These are phyloP conservation scores for Fusarium torulosum DNA, from an alignment of 2,329 filamentous ascomycete species.

Conservation along the genomic window DNA sequence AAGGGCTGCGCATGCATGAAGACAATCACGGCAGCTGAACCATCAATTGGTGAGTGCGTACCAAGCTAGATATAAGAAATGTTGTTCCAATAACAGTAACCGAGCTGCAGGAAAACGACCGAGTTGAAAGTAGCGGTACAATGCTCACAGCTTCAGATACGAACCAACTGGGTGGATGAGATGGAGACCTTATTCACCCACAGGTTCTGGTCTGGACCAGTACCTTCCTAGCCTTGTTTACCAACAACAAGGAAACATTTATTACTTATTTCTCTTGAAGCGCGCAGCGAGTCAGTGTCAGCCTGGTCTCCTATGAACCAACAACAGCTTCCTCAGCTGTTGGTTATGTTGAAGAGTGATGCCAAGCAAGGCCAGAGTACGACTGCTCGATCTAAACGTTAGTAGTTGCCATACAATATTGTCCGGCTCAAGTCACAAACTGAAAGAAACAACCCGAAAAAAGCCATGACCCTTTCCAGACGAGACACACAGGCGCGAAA, in stretches of 20 bases:
- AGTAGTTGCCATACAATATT: slow-evolving; percentile 16
- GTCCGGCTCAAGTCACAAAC: slow-evolving; percentile 13
- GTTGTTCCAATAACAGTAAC: neutral
- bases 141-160: neutral
- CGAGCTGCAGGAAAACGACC: slow-evolving; percentile 35
- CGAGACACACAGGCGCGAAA: slow-evolving; percentile 34
- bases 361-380: slow-evolving; percentile 20
- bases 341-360: slow-evolving; percentile 7
- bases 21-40: neutral
- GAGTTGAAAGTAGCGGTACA: slow-evolving; percentile 24
- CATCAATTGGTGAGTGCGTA: slow-evolving; percentile 21
- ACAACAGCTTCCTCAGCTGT: slow-evolving; percentile 6
- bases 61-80: neutral
- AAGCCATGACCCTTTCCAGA: slow-evolving; percentile 35
- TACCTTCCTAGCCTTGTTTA: slow-evolving; percentile 4
- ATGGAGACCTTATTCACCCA: slow-evolving; percentile 16
- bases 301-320: neutral
- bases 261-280: neutral
- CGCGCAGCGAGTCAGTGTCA: slow-evolving; percentile 14
- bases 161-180: slow-evolving; percentile 14
- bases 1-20: slow-evolving; percentile 25
- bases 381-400: slow-evolving; percentile 9
- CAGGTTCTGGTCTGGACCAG: slow-evolving; percentile 1
- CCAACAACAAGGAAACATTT: neutral
- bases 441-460: slow-evolving; percentile 31